Conservation (phyloP, 768 basidiomycete genomes). For the Boletus pseudopeckii region DNA sequence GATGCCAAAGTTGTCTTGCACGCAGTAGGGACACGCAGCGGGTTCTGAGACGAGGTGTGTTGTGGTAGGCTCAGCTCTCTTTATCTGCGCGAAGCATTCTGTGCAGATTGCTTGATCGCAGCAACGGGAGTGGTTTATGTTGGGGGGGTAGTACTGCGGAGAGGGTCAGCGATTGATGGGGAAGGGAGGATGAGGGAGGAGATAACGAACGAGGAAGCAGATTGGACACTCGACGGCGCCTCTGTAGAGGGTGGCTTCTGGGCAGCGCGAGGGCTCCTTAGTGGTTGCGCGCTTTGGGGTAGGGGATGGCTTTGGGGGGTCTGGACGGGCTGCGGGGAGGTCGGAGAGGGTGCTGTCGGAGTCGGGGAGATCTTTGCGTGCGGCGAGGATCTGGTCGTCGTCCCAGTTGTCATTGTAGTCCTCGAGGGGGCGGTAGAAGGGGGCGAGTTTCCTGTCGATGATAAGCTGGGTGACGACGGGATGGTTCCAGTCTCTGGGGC, state of each 20-base stretch:
- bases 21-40: constrained; percentile 95
- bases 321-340: constrained; percentile 32
- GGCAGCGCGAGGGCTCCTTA: constrained; percentile 62
- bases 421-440: constrained; percentile 94
- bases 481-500: constrained; percentile 86
- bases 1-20: constrained; percentile 95
- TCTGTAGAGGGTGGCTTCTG: constrained; percentile 79
- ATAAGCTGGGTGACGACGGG: constrained; percentile 84
- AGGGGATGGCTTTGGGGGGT: constrained; percentile 25
- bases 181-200: constrained; percentile 10
- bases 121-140: constrained; percentile 96
- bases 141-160: constrained; percentile 88
- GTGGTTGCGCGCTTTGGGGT: constrained; percentile 51
- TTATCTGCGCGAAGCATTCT: constrained; percentile 99
- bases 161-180: constrained; percentile 22
- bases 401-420: constrained; percentile 90
- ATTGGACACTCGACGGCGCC: constrained; percentile 95
- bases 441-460: constrained; percentile 82
- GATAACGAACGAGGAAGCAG: constrained; percentile 82
- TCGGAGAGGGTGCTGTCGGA: constrained; percentile 44
- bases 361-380: constrained; percentile 66
- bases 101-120: constrained; percentile 99
- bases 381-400: constrained; percentile 80
- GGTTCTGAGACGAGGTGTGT: constrained; percentile 96
- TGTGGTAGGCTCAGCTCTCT: constrained; percentile 89